A percentile compares a stretch with the other conserved stretches of the same genome.
Evolutionary conservation across 2,329 filamentous ascomycete species (phyloP).

Genomic region (Alternaria postmessia): DNA sequence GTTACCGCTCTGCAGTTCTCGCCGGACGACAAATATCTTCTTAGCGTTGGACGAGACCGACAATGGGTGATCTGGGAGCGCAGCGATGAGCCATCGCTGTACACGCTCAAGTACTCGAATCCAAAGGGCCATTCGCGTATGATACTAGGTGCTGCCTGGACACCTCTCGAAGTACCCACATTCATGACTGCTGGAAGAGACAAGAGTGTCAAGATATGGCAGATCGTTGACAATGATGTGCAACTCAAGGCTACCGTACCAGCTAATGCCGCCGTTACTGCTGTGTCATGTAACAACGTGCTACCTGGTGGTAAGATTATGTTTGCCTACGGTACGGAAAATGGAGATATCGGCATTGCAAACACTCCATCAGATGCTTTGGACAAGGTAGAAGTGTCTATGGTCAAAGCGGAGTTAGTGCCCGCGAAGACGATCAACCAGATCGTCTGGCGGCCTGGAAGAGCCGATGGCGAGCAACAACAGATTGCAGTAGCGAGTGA

Average conservation of each 20-base stretch:
- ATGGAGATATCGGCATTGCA: conserved; percentile 36
- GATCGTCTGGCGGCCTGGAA: conserved; percentile 44
- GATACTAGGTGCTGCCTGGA: conserved; percentile 90
- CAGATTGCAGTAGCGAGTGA: conserved; percentile 54
- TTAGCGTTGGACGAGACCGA: conserved; percentile 90
- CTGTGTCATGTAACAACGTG: conserved; percentile 32
- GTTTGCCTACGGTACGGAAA: conserved; percentile 48
- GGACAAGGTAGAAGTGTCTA: conserved; percentile 25
- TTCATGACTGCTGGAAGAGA: conserved; percentile 94
- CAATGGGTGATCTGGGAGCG: conserved; percentile 86
- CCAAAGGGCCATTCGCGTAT: conserved; percentile 89
- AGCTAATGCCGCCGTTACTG: conserved; percentile 39
- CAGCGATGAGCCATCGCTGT: conserved; percentile 54
- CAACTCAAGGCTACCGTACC: conserved; percentile 35
- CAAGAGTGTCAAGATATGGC: conserved; percentile 76
- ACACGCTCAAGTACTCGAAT: conserved; percentile 69
- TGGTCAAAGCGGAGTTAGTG: conserved; percentile 20
- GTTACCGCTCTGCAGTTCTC: conserved; percentile 85
- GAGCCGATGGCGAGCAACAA: conserved; percentile 11
- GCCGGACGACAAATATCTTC: conserved; percentile 72
- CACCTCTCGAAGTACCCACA: conserved; percentile 52
- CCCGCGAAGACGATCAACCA: conserved; percentile 45
- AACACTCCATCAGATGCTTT: conserved; percentile 10
- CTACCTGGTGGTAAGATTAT: conserved; percentile 1
- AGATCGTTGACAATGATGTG: conserved; percentile 34